A percentile compares a stretch with the other conserved stretches of the same genome.
phyloP scores from a whole-genome alignment of 495 filamentous ascomycete genomes.

The Platismatia glauca region DNA sequence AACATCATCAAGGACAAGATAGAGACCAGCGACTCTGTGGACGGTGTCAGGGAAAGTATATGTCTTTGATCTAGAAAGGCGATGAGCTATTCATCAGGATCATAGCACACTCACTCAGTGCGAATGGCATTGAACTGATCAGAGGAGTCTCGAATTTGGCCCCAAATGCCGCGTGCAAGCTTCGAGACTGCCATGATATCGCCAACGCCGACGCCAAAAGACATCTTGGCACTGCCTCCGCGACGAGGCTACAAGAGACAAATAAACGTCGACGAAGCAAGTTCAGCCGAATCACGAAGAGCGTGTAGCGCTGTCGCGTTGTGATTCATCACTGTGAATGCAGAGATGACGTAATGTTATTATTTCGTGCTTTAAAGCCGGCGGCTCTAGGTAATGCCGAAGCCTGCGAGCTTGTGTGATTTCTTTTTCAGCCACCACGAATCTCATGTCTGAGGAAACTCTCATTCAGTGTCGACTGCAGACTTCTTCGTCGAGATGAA shows the following conservation, averaged over 20 bases:
- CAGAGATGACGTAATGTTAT: too few relatives aligned
- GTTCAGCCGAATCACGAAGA: neutral
- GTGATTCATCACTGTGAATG: too few relatives aligned
- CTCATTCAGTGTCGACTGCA: neutral
- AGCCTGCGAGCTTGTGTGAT: too few relatives aligned
- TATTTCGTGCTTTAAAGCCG: too few relatives aligned
- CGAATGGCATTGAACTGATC: constrained; percentile 1
- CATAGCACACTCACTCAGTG: constrained; percentile 2
- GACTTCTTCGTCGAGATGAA: constrained; percentile 38
- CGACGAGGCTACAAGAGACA: neutral
- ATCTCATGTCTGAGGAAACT: neutral
- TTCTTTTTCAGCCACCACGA: neutral
- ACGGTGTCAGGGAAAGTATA: neutral
- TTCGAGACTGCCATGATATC: constrained; percentile 1
- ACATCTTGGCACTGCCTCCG: neutral
- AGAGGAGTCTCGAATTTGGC: neutral
- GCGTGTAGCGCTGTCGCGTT: too few relatives aligned
- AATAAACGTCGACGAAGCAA: neutral
- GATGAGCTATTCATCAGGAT: neutral
- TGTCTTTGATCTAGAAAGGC: neutral
- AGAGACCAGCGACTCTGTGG: neutral
- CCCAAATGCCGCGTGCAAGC: neutral
- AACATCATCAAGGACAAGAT: neutral
- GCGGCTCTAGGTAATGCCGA: too few relatives aligned
- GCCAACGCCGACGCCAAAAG: constrained; percentile 3